A percentile compares a stretch with the other conserved stretches of the same genome.
Evolutionary conservation across 2,329 filamentous ascomycete species (phyloP).

Genomic region (Chrysosporium keratinophilum): DNA sequence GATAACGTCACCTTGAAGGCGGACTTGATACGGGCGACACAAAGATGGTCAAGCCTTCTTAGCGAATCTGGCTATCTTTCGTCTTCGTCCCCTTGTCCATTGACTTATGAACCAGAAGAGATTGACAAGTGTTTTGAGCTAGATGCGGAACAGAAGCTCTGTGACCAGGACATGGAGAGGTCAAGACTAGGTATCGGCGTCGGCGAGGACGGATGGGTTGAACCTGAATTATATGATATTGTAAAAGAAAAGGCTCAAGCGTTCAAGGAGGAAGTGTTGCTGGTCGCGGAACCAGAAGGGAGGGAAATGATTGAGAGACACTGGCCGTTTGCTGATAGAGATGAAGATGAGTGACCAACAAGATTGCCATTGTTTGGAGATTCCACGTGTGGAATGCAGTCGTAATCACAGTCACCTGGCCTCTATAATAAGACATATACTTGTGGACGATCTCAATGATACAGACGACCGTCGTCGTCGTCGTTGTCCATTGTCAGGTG

Average conservation of each 20-base stretch:
- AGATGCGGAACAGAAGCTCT: slow-evolving; percentile 1
- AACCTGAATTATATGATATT: slow-evolving; percentile 4
- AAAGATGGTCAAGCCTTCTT: slow-evolving; percentile 3
- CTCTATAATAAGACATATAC: no score
- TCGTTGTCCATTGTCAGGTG: not conserved
- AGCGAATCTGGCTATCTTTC: not conserved
- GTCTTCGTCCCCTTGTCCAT: slow-evolving; percentile 1
- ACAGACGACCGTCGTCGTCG: not conserved
- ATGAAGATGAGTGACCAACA: slow-evolving; percentile 9
- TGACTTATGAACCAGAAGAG: not conserved
- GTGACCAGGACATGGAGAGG: slow-evolving; percentile 4
- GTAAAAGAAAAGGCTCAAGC: not conserved
- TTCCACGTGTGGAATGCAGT: no score
- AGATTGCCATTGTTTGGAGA: not conserved
- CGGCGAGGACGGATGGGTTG: slow-evolving; percentile 9
- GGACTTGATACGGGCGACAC: slow-evolving; percentile 1
- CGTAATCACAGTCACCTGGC: no score
- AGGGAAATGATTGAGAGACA: slow-evolving; percentile 7
- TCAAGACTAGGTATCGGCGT: slow-evolving; percentile 8
- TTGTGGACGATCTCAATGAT: not conserved
- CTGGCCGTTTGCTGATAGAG: slow-evolving; percentile 12
- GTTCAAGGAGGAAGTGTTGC: slow-evolving; percentile 8
- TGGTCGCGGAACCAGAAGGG: slow-evolving; percentile 5
- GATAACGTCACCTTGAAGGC: slow-evolving; percentile 10
- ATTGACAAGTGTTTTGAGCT: slow-evolving; percentile 1